Percentiles rank a stretch among this genome's conserved stretches.
Conservation (phyloP, 192 early-diverging fungal species). For the Podila epigama region DNA sequence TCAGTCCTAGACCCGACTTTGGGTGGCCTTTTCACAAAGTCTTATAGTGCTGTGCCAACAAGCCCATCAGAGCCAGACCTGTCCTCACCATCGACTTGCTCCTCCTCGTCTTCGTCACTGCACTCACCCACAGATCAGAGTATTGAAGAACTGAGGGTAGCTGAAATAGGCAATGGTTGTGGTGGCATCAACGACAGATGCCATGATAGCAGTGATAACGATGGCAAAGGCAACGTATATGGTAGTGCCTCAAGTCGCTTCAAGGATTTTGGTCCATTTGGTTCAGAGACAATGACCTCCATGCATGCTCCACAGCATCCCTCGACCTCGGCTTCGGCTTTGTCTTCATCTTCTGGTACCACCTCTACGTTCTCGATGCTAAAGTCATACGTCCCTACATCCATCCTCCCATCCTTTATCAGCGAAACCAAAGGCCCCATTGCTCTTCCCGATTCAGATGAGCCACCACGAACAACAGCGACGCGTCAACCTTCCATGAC, state of each 20-base stretch:
- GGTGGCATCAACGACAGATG: not conserved
- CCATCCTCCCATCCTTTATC: not conserved
- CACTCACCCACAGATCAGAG: slow-evolving; percentile 8
- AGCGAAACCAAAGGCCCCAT: not conserved
- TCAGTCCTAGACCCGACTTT: slow-evolving; percentile 23
- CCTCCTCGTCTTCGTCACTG: slow-evolving; percentile 24
- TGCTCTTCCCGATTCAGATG: not conserved
- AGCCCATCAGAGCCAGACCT: slow-evolving; percentile 19
- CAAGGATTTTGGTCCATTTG: no score
- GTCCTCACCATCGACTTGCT: slow-evolving; percentile 4
- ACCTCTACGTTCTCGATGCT: not conserved
- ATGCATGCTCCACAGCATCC: not conserved
- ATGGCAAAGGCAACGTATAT: not conserved
- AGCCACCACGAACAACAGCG: not conserved
- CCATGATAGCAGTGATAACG: not conserved
- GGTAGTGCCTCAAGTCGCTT: not conserved
- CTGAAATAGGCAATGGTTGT: not conserved
- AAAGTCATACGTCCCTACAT: not conserved
- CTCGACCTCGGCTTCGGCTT: not conserved
- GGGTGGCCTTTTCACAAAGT: slow-evolving; percentile 13
- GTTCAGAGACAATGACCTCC: no score
- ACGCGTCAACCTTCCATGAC: not conserved
- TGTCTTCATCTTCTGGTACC: not conserved
- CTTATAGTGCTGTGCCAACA: slow-evolving; percentile 19
- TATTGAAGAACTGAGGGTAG: not conserved